A percentile compares a stretch with the other conserved stretches of the same genome.
phyloP scores from a whole-genome alignment of 495 filamentous ascomycete genomes.

The Podospora pseudoanserina region DNA sequence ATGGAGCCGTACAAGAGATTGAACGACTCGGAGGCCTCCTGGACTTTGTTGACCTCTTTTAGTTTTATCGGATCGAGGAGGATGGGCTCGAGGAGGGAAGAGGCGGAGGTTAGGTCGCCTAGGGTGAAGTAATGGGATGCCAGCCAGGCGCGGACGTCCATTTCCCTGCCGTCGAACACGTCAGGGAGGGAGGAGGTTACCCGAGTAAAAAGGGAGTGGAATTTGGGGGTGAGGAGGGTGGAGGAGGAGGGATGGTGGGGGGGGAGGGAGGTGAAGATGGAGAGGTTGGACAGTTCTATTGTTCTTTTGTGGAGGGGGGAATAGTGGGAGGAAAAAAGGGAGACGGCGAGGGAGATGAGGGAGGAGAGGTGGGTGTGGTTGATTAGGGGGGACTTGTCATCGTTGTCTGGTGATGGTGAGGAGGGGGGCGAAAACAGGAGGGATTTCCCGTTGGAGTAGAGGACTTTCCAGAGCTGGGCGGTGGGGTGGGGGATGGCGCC shows the following conservation, averaged over 20 bases:
- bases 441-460: constrained; percentile 6
- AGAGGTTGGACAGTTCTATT: constrained; percentile 2
- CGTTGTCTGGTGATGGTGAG: background rate
- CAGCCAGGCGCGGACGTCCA: constrained; percentile 7
- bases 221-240: background rate
- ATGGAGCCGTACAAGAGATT: background rate
- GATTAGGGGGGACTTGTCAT: background rate
- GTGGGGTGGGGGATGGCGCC: background rate
- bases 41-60: background rate
- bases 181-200: background rate
- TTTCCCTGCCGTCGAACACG: background rate
- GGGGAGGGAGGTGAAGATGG: constrained; percentile 4
- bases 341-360: background rate
- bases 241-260: background rate
- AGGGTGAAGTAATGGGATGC: background rate
- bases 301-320: constrained; percentile 2
- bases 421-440: background rate
- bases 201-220: background rate
- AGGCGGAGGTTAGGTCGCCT: background rate
- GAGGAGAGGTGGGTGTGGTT: background rate
- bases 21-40: background rate
- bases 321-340: background rate
- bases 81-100: background rate
- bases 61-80: background rate
- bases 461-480: background rate